Evolutionary conservation across 345 rosid genomes (phyloP).

Genomic region (Populus ilicifolia): DNA sequence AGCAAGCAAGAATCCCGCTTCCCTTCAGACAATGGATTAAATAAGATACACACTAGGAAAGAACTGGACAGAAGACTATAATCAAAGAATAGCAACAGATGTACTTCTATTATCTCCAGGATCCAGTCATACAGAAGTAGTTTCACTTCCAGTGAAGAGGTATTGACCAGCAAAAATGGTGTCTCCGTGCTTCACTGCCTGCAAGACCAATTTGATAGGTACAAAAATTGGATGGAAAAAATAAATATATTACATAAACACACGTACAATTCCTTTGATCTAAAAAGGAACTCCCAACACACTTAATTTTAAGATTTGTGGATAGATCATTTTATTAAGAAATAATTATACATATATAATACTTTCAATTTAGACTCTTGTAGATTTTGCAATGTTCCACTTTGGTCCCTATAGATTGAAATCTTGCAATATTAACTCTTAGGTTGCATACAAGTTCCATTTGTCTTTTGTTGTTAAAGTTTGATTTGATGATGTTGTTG

Average conservation of each 20-base stretch:
- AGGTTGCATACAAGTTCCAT: no score
- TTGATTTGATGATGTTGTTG: no score
- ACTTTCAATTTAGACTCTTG: no score
- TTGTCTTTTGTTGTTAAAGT: no score
- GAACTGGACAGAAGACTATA: neutral
- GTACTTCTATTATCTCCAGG: constrained; percentile 66
- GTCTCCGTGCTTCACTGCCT: constrained; percentile 91
- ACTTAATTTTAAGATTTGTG: neutral
- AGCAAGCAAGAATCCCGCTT: neutral
- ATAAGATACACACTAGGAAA: no score
- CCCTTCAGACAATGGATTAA: neutral
- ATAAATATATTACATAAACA: neutral
- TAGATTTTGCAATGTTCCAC: no score
- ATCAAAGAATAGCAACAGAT: neutral
- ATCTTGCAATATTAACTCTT: no score
- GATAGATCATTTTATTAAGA: no score
- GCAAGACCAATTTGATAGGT: constrained; percentile 28
- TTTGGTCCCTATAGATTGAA: no score
- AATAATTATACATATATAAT: no score
- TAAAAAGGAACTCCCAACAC: neutral
- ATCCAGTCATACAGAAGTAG: constrained; percentile 98
- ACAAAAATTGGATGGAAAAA: neutral
- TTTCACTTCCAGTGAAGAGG: constrained; percentile 95
- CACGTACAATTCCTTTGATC: neutral
- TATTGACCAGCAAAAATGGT: constrained; percentile 92